Base-by-base conservation (phyloP, 169 alveolate species). In the Cryptosporidium parvum region DNA sequence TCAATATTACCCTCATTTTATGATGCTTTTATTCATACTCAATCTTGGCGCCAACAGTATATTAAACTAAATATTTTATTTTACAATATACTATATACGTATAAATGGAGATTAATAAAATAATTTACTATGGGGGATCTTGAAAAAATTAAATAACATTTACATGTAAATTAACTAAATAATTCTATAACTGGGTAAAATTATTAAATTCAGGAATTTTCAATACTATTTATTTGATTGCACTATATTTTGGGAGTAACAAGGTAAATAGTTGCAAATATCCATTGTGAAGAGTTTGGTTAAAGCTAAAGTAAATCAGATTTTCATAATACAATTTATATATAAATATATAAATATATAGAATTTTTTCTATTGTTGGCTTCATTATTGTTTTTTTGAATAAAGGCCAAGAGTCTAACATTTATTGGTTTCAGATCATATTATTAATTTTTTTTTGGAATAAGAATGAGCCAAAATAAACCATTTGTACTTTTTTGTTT, bases 401-500 rank as follows among this genome's bases (percentile, higher is more conserved):
- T 48, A 48, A 48, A 16, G 56, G 4, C 56, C 16, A 48, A 48
- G 8, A 16, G 18, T 14, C 23, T 48, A 14, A 48, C 18, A n/a
- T 9, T 8, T 42, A 9, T 42, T 42, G 3, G 0, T 37, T 37
- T 37, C 44, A 37, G 44, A 37, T 37, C 44, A 37, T 37, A 37
- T 37, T 37, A 7, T 37, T 37, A 5, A 4, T 35, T 35, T 51
- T 14, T 52, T 8, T 14, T 18, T 62, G 6, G 52, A 33, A 53
- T 67, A 8, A 67, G 35, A 72, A 72, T 72, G 85, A 51, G 33
- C 29, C 42, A 56, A 33, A 51, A 23, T 2, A 62, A 45, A 53
- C 89, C 89, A 62, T 39, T 45, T 12, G 91, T 93, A 33, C 69
- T 86, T 37, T 86, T 93, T 52, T 86, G 85, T 68, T 80, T 86